Evolutionary conservation across 2,329 filamentous ascomycete genomes (phyloP).

Genomic region (Chaetoscypha palmicola): DNA sequence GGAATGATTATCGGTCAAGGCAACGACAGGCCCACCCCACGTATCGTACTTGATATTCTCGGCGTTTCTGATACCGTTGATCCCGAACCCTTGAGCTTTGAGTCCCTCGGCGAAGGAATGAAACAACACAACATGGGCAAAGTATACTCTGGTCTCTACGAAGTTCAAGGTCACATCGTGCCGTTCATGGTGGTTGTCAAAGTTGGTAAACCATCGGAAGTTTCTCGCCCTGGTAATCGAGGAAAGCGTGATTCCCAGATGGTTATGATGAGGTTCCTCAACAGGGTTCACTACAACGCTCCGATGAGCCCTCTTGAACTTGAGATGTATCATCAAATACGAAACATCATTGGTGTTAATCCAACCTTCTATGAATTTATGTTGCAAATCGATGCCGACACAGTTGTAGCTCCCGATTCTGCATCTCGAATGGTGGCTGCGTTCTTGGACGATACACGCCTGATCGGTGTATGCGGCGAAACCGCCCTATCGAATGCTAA

Average conservation of each 20-base stretch:
- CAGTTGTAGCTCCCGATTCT: conserved; percentile 82
- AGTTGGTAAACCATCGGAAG: conserved; percentile 78
- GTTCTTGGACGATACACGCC: conserved; percentile 82
- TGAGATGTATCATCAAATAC: conserved; percentile 97
- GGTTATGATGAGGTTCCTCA: conserved; percentile 97
- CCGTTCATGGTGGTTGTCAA: conserved; percentile 97
- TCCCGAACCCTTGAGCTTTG: conserved; percentile 92
- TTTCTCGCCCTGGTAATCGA: conserved; percentile 77
- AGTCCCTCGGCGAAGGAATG: conserved; percentile 88
- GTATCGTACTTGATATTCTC: conserved; percentile 94
- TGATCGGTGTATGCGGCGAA: conserved; percentile 94
- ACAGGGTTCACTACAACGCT: conserved; percentile 95
- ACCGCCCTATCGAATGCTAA: conserved; percentile 91
- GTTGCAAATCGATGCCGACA: conserved; percentile 95
- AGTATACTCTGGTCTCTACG: conserved; percentile 94
- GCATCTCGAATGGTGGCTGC: conserved; percentile 86
- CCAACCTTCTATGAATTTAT: conserved; percentile 97
- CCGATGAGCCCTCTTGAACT: conserved; percentile 94
- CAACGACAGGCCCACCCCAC: conserved; percentile 90
- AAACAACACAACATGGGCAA: conserved; percentile 99
- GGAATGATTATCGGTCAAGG: conserved; percentile 99
- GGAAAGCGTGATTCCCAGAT: conserved; percentile 99
- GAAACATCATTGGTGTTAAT: conserved; percentile 98
- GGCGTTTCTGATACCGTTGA: conserved; percentile 91
- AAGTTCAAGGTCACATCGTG: conserved; percentile 96